Evolutionary conservation across 495 filamentous ascomycete species (phyloP).

Genomic region (Penicillium herquei): DNA sequence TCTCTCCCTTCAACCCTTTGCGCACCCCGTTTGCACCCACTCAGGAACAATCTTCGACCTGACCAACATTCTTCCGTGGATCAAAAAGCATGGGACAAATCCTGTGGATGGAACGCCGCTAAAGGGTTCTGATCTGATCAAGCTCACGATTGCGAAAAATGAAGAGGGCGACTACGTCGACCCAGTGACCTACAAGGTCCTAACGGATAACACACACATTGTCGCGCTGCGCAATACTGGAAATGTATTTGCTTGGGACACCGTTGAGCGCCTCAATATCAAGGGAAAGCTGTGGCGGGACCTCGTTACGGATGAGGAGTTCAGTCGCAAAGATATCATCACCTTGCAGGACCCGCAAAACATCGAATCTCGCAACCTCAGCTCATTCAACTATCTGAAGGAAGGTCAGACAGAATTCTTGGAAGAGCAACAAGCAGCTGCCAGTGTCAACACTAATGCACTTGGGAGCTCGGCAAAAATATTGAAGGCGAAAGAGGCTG

Average conservation of each 20-base stretch:
- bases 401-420: conserved; percentile 72
- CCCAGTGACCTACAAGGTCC: conserved; percentile 93
- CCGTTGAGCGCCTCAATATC: conserved; percentile 90
- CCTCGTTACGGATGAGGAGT: conserved; percentile 83
- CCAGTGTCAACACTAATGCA: conserved; percentile 71
- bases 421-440: conserved; percentile 56
- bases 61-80: conserved; percentile 85
- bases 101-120: conserved; percentile 81
- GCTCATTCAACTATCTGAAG: conserved; percentile 84
- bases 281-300: conserved; percentile 98
- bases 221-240: conserved; percentile 84
- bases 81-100: conserved; percentile 88
- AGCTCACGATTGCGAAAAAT: conserved; percentile 89
- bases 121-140: conserved; percentile 79
- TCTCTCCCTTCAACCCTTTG: conserved; percentile 87
- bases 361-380: conserved; percentile 76
- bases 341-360: conserved; percentile 97
- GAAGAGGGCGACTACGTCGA: conserved; percentile 92
- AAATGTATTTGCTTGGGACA: conserved; percentile 96
- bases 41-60: conserved; percentile 82
- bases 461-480: conserved; percentile 84
- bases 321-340: conserved; percentile 89
- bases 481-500: conserved; percentile 85
- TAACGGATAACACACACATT: conserved; percentile 97
- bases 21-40: conserved; percentile 78